Evolutionary conservation across 352 stramenopile species (phyloP), one percentile per base, ranked within the genome.

Genomic region (Phytopythium delawarense): DNA sequence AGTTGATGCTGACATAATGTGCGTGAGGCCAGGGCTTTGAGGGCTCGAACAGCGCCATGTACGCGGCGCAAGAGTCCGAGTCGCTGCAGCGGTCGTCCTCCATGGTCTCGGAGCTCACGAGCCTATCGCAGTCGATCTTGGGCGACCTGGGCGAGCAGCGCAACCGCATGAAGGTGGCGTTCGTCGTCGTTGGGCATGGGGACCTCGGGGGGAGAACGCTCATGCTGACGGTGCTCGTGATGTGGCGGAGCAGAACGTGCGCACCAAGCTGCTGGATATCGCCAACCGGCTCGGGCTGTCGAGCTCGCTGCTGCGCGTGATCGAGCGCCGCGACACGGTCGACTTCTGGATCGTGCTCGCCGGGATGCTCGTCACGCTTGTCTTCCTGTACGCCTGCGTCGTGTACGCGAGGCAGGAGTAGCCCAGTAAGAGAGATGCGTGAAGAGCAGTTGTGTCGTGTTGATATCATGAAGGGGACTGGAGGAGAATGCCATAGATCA

Each of bases 291-390:
- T 96, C 35, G 87, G 87, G 2, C 71, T 96, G 23, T 94, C 85
- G 5, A 92, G 82, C 44, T 93, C 84, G 48, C 63, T 96, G 39
- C 64, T 96, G 63, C 83, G 85, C 12, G 77, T 93, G 34, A 93
- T 96, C 45, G 87, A 94, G 62, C 67, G 84, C 30, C 78, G 87
- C 59, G 87, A 95, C 58, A 88, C 81, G 2, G 79, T 91, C 32
- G 87, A 94, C 59, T 90, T 88, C 45, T 94, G 84, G 87, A 92
- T 95, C 57, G 87, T 95, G 2, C 70, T 91, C 34, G 82, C 66
- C 12, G 87, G 87, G 15, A 96, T 96, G 82, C 28, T 91, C 50
- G 68, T 94, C 62, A 92, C 87, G 34, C 69, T 94, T n/a, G 48
- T 87, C 5, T 93, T 93, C 57, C 68, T 94, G 50, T 94, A 91